A percentile compares a stretch with the other conserved stretches of the same genome.
Evolutionary conservation across 2,329 filamentous ascomycete species (phyloP).

Genomic region (Tolypocladium guangdongense): DNA sequence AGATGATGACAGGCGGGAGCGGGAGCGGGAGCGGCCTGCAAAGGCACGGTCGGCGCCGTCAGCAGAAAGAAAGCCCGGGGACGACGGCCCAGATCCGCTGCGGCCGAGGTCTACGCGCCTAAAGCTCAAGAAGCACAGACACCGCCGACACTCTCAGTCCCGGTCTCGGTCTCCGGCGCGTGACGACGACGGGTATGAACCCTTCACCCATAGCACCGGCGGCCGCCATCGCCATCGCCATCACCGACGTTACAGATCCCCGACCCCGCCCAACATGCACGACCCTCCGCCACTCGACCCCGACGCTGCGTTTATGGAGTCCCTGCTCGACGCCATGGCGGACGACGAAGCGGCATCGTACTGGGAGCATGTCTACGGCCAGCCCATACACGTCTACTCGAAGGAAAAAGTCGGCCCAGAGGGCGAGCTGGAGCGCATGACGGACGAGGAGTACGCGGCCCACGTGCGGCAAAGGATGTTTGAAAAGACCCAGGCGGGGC

Average conservation of each 20-base stretch:
- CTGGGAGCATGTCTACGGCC: conserved; percentile 94
- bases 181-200: conserved; percentile 12
- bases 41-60: background rate
- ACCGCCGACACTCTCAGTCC: conserved; percentile 3
- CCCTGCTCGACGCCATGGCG: conserved; percentile 90
- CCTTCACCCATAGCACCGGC: conserved; percentile 8
- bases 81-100: conserved; percentile 10
- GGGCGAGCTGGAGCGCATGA: conserved; percentile 69
- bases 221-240: conserved; percentile 20
- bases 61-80: background rate
- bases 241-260: conserved; percentile 27
- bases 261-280: conserved; percentile 35
- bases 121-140: conserved; percentile 21
- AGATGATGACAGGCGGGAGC: background rate
- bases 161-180: conserved; percentile 9
- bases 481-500: conserved; percentile 81
- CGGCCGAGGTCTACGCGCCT: conserved; percentile 20
- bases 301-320: conserved; percentile 76
- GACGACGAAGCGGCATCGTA: conserved; percentile 93
- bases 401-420: conserved; percentile 31
- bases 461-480: conserved; percentile 88
- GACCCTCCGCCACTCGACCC: conserved; percentile 45
- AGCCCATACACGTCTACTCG: conserved; percentile 77
- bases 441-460: conserved; percentile 80
- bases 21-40: background rate